Conservation (phyloP, 805 yeast genomes). For the Suhomyces sp. region DNA sequence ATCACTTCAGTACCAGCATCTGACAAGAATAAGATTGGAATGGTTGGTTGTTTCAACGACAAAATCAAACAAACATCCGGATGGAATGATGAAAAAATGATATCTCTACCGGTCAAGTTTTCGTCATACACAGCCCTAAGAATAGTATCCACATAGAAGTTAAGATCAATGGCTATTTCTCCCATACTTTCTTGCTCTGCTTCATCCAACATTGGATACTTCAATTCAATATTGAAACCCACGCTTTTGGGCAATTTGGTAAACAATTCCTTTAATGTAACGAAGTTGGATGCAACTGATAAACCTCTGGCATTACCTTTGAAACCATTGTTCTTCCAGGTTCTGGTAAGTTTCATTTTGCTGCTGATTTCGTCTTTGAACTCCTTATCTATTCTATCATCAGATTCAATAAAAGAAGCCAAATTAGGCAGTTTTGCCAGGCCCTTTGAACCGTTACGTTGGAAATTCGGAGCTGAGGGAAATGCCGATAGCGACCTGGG, state of each 20-base stretch:
- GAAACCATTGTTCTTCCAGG: slow-evolving; percentile 80
- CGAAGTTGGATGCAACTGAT: slow-evolving; percentile 88
- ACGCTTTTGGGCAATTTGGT: slow-evolving; percentile 75
- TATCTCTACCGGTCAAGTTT: slow-evolving; percentile 73
- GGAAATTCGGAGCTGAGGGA: slow-evolving; percentile 32
- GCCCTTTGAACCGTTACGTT: slow-evolving; percentile 5
- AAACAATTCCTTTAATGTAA: slow-evolving; percentile 82
- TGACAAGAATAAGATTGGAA: slow-evolving; percentile 86
- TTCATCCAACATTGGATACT: slow-evolving; percentile 94
- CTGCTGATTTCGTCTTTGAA: slow-evolving; percentile 42
- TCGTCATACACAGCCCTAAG: slow-evolving; percentile 73
- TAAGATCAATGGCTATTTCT: slow-evolving; percentile 75
- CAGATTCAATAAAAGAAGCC: background rate
- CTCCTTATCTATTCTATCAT: slow-evolving; percentile 38
- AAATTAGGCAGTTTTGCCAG: slow-evolving; percentile 1
- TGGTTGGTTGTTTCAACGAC: slow-evolving; percentile 87
- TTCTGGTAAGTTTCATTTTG: slow-evolving; percentile 82
- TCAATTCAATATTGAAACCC: slow-evolving; percentile 92
- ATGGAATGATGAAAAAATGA: slow-evolving; percentile 89
- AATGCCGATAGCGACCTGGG: slow-evolving; percentile 40
- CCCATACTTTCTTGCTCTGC: slow-evolving; percentile 88
- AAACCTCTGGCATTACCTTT: slow-evolving; percentile 92
- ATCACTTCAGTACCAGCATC: slow-evolving; percentile 82
- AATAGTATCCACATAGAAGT: slow-evolving; percentile 85
- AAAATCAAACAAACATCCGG: slow-evolving; percentile 87